Conservation (phyloP, 129 eudicot species). For the carrot (Daucus carota) region DH1_v3.0 NC_030385.2:42623501-42624000, state of each 20-base stretch:
- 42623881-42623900: no score
- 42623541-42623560: background rate
- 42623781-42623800: slow-evolving; percentile 64
- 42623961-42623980: no score
- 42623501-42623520: no score
- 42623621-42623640: slow-evolving; percentile 72
- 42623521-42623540: background rate
- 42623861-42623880: no score
- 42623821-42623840: slow-evolving; percentile 90
- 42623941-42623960: no score
- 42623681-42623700: no score
- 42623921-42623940: no score
- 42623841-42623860: no score
- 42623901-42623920: no score
- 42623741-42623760: background rate
- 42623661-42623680: background rate
- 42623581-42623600: slow-evolving; percentile 65
- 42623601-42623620: slow-evolving; percentile 84
- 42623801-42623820: slow-evolving; percentile 80
- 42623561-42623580: slow-evolving; percentile 36
- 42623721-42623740: no score
- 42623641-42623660: slow-evolving; percentile 45
- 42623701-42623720: no score
- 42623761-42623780: slow-evolving; percentile 21
- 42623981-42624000: no score